Evolutionary conservation across 805 yeast genomes (phyloP).

Genomic region (Saturnispora gosingensis): DNA sequence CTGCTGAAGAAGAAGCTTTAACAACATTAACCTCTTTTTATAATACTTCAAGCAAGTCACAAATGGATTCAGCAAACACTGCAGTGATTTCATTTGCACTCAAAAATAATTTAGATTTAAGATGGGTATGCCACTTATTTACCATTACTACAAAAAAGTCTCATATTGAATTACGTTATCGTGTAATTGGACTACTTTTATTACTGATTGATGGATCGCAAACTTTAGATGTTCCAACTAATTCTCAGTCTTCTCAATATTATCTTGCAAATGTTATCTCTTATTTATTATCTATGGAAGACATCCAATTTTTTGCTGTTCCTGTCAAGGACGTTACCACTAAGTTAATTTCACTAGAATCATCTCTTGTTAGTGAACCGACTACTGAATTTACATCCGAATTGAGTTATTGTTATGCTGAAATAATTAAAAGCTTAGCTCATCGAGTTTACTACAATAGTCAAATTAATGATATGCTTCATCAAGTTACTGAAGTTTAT

Average conservation of each 20-base stretch:
- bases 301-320: constrained; percentile 78
- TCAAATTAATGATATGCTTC: constrained; percentile 74
- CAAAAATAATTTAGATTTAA: constrained; percentile 17
- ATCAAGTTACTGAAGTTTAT: constrained; percentile 29
- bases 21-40: constrained; percentile 50
- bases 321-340: constrained; percentile 74
- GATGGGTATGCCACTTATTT: constrained; percentile 51
- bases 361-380: not conserved
- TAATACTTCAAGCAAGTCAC: constrained; percentile 52
- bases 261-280: constrained; percentile 21
- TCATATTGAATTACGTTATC: constrained; percentile 33
- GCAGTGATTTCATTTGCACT: constrained; percentile 41
- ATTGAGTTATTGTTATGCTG: constrained; percentile 33
- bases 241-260: constrained; percentile 5
- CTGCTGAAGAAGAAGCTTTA: constrained; percentile 15
- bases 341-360: constrained; percentile 27
- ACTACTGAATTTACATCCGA: constrained; percentile 27
- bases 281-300: constrained; percentile 55
- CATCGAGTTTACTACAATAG: constrained; percentile 78
- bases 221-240: constrained; percentile 43
- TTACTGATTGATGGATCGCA: constrained; percentile 24
- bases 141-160: constrained; percentile 65
- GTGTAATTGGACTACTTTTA: constrained; percentile 17
- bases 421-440: constrained; percentile 60
- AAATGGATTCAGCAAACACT: constrained; percentile 47